Percentiles rank a stretch among this genome's conserved stretches.
These are phyloP conservation scores for Leucoagaricus sp. DNA, from an alignment of 1,284 basidiomycete species.

Conservation along the genomic window DNA sequence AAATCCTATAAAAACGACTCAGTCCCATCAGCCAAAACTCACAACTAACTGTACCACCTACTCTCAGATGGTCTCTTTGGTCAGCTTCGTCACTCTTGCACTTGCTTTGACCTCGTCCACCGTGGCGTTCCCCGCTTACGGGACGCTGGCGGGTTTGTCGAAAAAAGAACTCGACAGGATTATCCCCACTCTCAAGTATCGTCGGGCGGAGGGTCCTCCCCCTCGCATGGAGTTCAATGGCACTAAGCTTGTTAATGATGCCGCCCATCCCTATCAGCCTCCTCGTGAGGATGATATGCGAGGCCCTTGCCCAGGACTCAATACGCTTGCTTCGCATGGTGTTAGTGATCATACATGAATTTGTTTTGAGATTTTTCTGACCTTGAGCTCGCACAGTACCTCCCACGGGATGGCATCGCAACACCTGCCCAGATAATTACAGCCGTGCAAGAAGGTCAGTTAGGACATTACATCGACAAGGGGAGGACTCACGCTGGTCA, in stretches of 20 bases:
- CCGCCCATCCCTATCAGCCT: conserved; percentile 18
- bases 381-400: conserved; percentile 9
- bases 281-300: conserved; percentile 15
- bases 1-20: no score
- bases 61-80: background rate
- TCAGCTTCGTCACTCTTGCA: background rate
- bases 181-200: conserved; percentile 15
- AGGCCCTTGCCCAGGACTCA: conserved; percentile 21
- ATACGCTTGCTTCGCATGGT: conserved; percentile 22
- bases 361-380: background rate
- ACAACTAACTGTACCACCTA: no score
- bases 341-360: conserved; percentile 9
- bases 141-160: conserved; percentile 22
- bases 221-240: conserved; percentile 15
- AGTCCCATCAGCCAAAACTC: no score
- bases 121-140: conserved; percentile 21
- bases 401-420: conserved; percentile 19
- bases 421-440: conserved; percentile 19
- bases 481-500: no score
- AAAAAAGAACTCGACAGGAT: conserved; percentile 19
- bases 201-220: conserved; percentile 12
- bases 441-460: background rate
- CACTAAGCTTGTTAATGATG: conserved; percentile 21
- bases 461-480: background rate
- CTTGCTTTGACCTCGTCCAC: conserved; percentile 3